These are phyloP conservation scores for Symbiodinium natans DNA, from an alignment of 73 alveolate genomes.

Conservation along the genomic window DNA sequence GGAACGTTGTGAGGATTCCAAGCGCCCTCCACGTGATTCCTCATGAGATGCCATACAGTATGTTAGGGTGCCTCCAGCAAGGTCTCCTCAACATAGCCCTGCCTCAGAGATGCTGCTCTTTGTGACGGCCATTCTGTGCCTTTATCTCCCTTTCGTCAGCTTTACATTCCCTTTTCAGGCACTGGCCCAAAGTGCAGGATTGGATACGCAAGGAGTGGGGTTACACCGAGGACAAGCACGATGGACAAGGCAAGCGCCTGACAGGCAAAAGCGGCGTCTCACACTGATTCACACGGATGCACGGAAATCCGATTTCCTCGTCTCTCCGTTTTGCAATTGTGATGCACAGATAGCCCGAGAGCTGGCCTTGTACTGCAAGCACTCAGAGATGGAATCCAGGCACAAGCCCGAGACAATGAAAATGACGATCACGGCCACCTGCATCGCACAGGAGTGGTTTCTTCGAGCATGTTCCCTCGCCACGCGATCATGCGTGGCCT, in stretches of 20 bases:
- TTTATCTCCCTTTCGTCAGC: no score
- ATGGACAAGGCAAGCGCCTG: slow-evolving; percentile 63
- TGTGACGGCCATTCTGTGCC: no score
- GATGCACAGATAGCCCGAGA: no score
- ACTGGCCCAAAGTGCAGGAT: slow-evolving; percentile 60
- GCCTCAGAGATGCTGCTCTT: neutral
- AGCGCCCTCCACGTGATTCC: neutral
- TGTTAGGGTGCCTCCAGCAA: slow-evolving; percentile 26
- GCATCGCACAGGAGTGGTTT: neutral
- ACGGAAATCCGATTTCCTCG: neutral
- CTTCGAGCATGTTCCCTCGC: no score
- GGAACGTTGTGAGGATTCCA: neutral
- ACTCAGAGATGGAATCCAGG: slow-evolving; percentile 85
- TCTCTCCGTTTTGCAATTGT: no score
- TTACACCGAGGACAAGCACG: slow-evolving; percentile 72
- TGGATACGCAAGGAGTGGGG: slow-evolving; percentile 78
- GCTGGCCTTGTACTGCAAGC: slow-evolving; percentile 77
- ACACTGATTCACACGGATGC: neutral
- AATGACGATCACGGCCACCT: slow-evolving; percentile 87
- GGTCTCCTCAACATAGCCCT: slow-evolving; percentile 73
- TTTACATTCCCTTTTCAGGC: no score
- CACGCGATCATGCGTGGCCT: neutral
- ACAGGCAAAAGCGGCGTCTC: neutral
- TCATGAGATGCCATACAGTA: neutral
- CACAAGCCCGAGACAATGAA: slow-evolving; percentile 84